Conservation (phyloP, 495 filamentous ascomycete genomes). For the Penicillium maclennaniae region DNA sequence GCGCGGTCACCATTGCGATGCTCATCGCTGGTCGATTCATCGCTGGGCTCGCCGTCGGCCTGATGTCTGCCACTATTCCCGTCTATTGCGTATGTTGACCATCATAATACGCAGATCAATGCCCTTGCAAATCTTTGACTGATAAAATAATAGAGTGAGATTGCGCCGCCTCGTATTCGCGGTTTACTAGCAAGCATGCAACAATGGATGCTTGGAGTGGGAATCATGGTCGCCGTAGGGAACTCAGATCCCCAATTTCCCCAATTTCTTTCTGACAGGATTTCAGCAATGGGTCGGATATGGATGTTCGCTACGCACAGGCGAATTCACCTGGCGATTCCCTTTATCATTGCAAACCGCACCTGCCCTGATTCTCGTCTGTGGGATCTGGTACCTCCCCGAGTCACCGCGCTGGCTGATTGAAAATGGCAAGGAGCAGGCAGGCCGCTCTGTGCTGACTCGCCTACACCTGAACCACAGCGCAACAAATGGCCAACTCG, state of each 20-base stretch:
- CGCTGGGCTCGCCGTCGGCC: conserved; percentile 48
- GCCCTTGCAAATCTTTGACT: conserved; percentile 2
- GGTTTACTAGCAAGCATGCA: conserved; percentile 28
- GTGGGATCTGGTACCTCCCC: conserved; percentile 48
- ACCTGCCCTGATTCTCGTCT: conserved; percentile 46
- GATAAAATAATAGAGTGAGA: conserved; percentile 31
- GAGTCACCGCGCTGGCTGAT: conserved; percentile 58
- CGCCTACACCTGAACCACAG: conserved; percentile 36
- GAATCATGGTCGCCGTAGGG: conserved; percentile 45
- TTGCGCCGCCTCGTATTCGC: conserved; percentile 24
- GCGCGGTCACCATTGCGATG: conserved; percentile 49
- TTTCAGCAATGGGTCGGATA: conserved; percentile 48
- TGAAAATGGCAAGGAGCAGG: conserved; percentile 44
- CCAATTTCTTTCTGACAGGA: neutral
- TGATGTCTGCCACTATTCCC: conserved; percentile 49
- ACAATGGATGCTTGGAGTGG: conserved; percentile 47
- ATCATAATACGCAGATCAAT: too few relatives aligned
- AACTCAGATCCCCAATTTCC: conserved; percentile 5
- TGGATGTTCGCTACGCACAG: conserved; percentile 46
- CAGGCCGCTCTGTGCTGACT: conserved; percentile 39
- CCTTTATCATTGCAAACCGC: conserved; percentile 52
- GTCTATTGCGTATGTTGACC: conserved; percentile 39
- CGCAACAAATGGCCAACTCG: conserved; percentile 41
- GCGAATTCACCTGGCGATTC: conserved; percentile 52
- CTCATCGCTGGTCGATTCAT: conserved; percentile 51